phyloP scores from a whole-genome alignment of 192 early-diverging fungal genomes.

The Linnemannia zychae region DNA sequence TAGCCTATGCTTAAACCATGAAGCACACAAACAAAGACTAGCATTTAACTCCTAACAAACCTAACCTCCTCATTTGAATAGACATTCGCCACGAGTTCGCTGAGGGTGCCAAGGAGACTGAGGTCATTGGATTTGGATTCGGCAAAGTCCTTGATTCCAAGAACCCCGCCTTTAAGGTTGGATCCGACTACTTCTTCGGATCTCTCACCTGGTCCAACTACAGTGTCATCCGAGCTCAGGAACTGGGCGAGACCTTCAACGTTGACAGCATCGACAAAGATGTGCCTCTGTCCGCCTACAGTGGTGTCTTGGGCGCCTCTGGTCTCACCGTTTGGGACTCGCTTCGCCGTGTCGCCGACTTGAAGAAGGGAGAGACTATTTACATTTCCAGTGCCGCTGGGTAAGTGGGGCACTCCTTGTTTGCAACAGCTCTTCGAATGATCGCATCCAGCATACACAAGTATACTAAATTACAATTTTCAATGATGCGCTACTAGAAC shows the following conservation, averaged over 20 bases:
- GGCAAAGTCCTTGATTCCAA: conserved; percentile 77
- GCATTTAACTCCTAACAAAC: neutral
- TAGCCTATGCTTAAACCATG: no score
- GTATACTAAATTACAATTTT: no score
- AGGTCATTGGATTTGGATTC: conserved; percentile 72
- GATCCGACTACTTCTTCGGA: conserved; percentile 67
- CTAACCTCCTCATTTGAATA: neutral
- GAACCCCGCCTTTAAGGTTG: conserved; percentile 67
- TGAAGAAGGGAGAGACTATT: conserved; percentile 88
- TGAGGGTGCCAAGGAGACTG: conserved; percentile 41
- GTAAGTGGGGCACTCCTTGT: neutral
- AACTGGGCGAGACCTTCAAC: conserved; percentile 65
- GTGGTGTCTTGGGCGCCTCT: conserved; percentile 28
- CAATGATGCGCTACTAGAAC: conserved; percentile 45
- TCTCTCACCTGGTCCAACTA: conserved; percentile 64
- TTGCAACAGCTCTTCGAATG: neutral
- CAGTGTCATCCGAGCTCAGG: conserved; percentile 53
- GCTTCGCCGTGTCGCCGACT: conserved; percentile 73
- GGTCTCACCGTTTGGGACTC: conserved; percentile 55
- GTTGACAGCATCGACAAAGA: conserved; percentile 77
- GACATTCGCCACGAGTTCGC: conserved; percentile 45
- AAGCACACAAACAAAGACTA: neutral
- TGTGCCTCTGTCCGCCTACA: conserved; percentile 26
- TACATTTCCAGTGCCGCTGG: conserved; percentile 82
- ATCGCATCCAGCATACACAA: neutral